These are phyloP conservation scores for Trichoderma guizhouense DNA, from an alignment of 2,329 filamentous ascomycete species.

Conservation along the genomic window DNA sequence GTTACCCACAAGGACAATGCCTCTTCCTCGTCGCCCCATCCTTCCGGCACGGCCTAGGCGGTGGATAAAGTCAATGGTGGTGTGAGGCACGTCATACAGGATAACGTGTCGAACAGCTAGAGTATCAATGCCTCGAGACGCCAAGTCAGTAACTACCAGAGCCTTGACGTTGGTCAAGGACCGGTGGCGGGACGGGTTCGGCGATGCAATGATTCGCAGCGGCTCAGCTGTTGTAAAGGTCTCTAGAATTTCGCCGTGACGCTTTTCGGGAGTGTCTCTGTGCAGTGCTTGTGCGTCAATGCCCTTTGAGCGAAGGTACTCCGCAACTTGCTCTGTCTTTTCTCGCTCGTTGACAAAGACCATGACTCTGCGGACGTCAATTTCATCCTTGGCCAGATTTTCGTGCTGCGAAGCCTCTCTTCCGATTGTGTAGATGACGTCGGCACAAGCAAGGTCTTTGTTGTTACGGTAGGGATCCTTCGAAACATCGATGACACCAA, in stretches of 20 bases:
- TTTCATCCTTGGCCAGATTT: conserved; percentile 49
- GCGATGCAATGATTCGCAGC: conserved; percentile 31
- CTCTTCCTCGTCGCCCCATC: conserved; percentile 86
- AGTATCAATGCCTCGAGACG: conserved; percentile 91
- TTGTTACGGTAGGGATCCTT: conserved; percentile 93
- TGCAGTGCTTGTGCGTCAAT: conserved; percentile 84
- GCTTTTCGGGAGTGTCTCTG: conserved; percentile 75
- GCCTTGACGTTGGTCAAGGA: conserved; percentile 77
- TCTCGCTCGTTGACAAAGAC: conserved; percentile 98
- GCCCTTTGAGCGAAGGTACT: conserved; percentile 77
- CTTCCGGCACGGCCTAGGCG: conserved; percentile 85
- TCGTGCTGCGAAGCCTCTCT: conserved; percentile 65
- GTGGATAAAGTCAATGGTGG: conserved; percentile 97
- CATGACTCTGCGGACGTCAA: conserved; percentile 78
- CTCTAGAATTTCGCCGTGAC: conserved; percentile 72
- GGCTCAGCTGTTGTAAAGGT: conserved; percentile 63
- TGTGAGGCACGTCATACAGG: conserved; percentile 95
- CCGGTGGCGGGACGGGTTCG: conserved; percentile 39
- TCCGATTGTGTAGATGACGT: conserved; percentile 90
- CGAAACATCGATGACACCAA: conserved; percentile 88
- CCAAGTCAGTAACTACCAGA: conserved; percentile 89
- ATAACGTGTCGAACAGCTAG: conserved; percentile 87
- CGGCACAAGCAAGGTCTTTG: conserved; percentile 88
- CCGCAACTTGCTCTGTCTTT: conserved; percentile 74
- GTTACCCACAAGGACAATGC: conserved; percentile 85